Evolutionary conservation across 202 grass and related monocot species (phyloP).

Genomic region (Tripidium arundinaceum): DNA sequence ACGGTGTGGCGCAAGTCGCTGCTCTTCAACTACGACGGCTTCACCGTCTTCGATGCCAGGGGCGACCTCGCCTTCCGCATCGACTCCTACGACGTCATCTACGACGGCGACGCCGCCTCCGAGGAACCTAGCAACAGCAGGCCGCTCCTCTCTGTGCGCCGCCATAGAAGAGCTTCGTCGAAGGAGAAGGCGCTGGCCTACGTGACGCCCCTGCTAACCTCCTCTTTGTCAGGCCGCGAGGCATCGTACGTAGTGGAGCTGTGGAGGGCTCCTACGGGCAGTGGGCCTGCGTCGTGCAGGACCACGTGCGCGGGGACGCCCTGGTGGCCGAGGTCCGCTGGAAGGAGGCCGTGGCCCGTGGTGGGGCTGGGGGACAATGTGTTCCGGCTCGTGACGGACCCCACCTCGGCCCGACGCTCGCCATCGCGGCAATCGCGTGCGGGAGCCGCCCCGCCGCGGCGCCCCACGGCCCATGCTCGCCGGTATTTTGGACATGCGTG

Average conservation of each 20-base stretch:
- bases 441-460: no score
- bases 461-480: no score
- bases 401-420: not conserved
- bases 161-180: not conserved
- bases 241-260: no score
- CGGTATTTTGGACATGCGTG: no score
- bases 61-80: slow-evolving; percentile 84
- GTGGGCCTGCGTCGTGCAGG: not conserved
- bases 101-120: not conserved
- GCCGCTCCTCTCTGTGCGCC: not conserved
- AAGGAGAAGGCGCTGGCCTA: not conserved
- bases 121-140: not conserved
- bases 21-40: slow-evolving; percentile 85
- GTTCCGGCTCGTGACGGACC: not conserved
- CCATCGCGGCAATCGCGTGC: no score
- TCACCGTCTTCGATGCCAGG: slow-evolving; percentile 72
- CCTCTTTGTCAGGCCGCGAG: no score
- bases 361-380: not conserved
- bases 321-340: not conserved
- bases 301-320: not conserved
- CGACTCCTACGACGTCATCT: slow-evolving; percentile 53
- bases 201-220: not conserved
- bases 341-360: not conserved
- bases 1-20: no score
- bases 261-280: not conserved